Evolutionary conservation across 2,329 filamentous ascomycete species (phyloP).

Genomic region (Orbilia quercus): DNA sequence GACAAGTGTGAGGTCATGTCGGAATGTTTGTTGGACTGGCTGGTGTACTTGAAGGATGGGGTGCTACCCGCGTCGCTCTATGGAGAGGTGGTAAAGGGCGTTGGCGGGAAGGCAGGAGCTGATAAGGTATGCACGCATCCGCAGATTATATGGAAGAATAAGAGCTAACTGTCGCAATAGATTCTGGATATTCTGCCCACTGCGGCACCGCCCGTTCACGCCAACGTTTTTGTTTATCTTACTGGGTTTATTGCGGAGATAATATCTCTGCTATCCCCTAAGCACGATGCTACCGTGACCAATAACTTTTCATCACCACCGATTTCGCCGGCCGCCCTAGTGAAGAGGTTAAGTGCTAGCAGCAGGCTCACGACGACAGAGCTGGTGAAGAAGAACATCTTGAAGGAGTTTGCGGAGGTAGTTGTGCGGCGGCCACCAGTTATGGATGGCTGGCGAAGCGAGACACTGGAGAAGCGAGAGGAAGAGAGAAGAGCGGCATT

Average conservation of each 20-base stretch:
- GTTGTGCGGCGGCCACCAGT: conserved; percentile 37
- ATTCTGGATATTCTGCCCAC: conserved; percentile 58
- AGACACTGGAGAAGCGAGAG: conserved; percentile 44
- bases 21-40: conserved; percentile 78
- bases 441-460: conserved; percentile 50
- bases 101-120: conserved; percentile 72
- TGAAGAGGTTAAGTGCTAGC: conserved; percentile 44
- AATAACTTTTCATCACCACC: conserved; percentile 21
- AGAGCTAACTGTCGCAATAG: conserved; percentile 18
- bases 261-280: conserved; percentile 57
- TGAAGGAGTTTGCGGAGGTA: conserved; percentile 46
- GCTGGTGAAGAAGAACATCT: conserved; percentile 47
- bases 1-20: conserved; percentile 78
- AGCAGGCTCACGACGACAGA: conserved; percentile 50
- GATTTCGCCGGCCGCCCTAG: conserved; percentile 33
- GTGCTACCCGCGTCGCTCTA: conserved; percentile 78
- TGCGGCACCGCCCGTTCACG: conserved; percentile 57
- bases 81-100: conserved; percentile 62
- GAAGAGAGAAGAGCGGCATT: conserved; percentile 43
- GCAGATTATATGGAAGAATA: background rate
- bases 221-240: conserved; percentile 60
- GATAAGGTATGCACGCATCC: conserved; percentile 61
- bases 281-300: conserved; percentile 32
- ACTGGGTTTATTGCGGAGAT: conserved; percentile 59
- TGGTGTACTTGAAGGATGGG: conserved; percentile 80